These are phyloP conservation scores for Orbilia quercus DNA, from an alignment of 2,329 filamentous ascomycete genomes.

Conservation along the genomic window DNA sequence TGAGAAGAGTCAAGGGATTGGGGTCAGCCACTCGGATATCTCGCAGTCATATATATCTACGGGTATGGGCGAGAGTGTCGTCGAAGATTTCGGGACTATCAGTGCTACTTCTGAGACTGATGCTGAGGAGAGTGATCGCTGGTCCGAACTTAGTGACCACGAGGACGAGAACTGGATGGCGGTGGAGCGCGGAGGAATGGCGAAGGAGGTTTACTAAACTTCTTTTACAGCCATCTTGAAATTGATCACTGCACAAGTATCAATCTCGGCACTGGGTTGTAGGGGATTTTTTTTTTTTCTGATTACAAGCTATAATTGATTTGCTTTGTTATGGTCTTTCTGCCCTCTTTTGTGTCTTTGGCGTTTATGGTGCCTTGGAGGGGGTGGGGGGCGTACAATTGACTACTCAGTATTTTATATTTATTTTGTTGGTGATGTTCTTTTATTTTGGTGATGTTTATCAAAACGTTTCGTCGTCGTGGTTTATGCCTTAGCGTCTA, in stretches of 20 bases:
- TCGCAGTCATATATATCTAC: constrained; percentile 48
- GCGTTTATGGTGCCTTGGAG: constrained; percentile 12
- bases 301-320: background rate
- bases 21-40: constrained; percentile 41
- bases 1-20: constrained; percentile 22
- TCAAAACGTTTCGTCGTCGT: too few relatives aligned
- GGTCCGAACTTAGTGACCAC: constrained; percentile 46
- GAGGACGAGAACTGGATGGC: constrained; percentile 54
- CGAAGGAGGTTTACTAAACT: constrained; percentile 45
- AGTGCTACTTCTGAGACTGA: constrained; percentile 43
- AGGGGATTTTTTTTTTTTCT: background rate
- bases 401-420: background rate
- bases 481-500: too few relatives aligned
- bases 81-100: constrained; percentile 48
- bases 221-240: background rate
- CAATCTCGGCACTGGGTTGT: background rate
- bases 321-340: background rate
- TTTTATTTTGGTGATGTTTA: too few relatives aligned
- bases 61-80: constrained; percentile 39
- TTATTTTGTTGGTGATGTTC: too few relatives aligned
- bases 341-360: constrained; percentile 10
- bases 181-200: constrained; percentile 46
- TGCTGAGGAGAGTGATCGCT: constrained; percentile 55
- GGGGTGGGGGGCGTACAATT: too few relatives aligned
- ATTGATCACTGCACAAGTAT: background rate